Conservation (phyloP, 2,329 filamentous ascomycete genomes). For the Sporothrix sp. region DNA sequence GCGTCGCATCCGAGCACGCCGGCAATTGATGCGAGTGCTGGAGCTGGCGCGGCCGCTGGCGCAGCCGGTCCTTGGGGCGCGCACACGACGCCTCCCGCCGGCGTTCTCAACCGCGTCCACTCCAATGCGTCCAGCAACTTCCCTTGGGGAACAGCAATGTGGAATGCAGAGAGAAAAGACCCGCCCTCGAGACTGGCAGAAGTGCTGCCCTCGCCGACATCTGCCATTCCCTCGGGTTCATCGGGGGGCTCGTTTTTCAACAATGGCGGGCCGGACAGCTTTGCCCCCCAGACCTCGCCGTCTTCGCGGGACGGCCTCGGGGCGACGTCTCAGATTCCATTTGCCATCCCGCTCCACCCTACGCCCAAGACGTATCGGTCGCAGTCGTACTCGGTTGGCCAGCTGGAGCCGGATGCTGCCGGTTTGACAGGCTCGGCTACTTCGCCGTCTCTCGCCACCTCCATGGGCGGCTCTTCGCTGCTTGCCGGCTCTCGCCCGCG, state of each 20-base stretch:
- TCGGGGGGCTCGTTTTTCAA: conserved; percentile 39
- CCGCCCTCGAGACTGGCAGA: conserved; percentile 64
- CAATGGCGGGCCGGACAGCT: conserved; percentile 27
- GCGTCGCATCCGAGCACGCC: conserved; percentile 71
- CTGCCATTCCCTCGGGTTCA: conserved; percentile 40
- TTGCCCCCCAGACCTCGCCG: conserved; percentile 39
- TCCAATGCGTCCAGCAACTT: conserved; percentile 40
- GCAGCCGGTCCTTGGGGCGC: conserved; percentile 39
- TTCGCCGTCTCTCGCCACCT: conserved; percentile 24
- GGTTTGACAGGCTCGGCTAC: conserved; percentile 3
- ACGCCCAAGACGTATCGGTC: conserved; percentile 90
- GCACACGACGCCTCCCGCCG: conserved; percentile 38
- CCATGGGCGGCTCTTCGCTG: conserved; percentile 38
- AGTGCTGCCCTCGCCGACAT: conserved; percentile 66
- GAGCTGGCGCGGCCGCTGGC: conserved; percentile 14
- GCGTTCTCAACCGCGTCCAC: conserved; percentile 38
- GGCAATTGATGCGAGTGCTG: conserved; percentile 49
- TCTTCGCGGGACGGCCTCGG: conserved; percentile 38
- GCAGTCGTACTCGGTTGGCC: conserved; percentile 92
- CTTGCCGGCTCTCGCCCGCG: conserved; percentile 40
- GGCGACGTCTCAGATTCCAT: conserved; percentile 61
- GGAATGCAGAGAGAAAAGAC: conserved; percentile 72
- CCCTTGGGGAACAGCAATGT: conserved; percentile 71
- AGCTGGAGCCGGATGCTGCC: conserved; percentile 60
- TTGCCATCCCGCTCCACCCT: conserved; percentile 78